These are phyloP conservation scores for Epichloe coenophiala DNA, from an alignment of 2,329 filamentous ascomycete genomes.

Conservation along the genomic window DNA sequence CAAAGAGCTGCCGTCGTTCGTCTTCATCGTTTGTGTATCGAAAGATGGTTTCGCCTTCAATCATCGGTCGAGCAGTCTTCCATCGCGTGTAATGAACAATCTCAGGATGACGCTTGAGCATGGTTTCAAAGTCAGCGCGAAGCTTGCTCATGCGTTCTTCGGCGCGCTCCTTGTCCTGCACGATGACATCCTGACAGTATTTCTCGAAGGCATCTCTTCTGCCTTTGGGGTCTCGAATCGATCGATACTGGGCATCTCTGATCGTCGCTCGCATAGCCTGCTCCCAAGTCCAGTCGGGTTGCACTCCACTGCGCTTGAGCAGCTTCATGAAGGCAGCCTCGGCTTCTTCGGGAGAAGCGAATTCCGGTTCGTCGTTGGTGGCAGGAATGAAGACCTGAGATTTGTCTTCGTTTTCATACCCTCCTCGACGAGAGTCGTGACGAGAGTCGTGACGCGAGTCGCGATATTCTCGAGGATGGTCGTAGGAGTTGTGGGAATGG, in stretches of 20 bases:
- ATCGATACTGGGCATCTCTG: slow-evolving; percentile 83
- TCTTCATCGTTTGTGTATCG: slow-evolving; percentile 77
- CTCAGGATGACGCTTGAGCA: slow-evolving; percentile 92
- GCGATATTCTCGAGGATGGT: slow-evolving; percentile 26
- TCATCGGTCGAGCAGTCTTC: slow-evolving; percentile 89
- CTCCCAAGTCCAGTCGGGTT: slow-evolving; percentile 87
- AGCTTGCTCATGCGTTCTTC: slow-evolving; percentile 88
- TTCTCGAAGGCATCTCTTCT: slow-evolving; percentile 87
- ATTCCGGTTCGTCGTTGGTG: slow-evolving; percentile 61
- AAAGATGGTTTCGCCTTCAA: slow-evolving; percentile 92
- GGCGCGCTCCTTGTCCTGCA: slow-evolving; percentile 87
- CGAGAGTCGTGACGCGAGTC: slow-evolving; percentile 28
- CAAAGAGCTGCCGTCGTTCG: slow-evolving; percentile 80
- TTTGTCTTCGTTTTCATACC: slow-evolving; percentile 41
- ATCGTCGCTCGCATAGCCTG: slow-evolving; percentile 76
- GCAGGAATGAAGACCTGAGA: slow-evolving; percentile 48
- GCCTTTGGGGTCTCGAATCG: slow-evolving; percentile 84
- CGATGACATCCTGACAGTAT: slow-evolving; percentile 78
- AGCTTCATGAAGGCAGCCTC: slow-evolving; percentile 89
- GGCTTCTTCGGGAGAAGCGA: slow-evolving; percentile 69
- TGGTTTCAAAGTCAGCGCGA: slow-evolving; percentile 84
- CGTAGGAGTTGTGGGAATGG: slow-evolving; percentile 21
- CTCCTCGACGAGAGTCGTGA: slow-evolving; percentile 32
- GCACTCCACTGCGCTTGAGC: slow-evolving; percentile 69
- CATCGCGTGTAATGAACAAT: slow-evolving; percentile 95